Evolutionary conservation across 306 rosid species (phyloP), one percentile per base, ranked within the genome.

Genomic region (Vigna hirtella): DNA sequence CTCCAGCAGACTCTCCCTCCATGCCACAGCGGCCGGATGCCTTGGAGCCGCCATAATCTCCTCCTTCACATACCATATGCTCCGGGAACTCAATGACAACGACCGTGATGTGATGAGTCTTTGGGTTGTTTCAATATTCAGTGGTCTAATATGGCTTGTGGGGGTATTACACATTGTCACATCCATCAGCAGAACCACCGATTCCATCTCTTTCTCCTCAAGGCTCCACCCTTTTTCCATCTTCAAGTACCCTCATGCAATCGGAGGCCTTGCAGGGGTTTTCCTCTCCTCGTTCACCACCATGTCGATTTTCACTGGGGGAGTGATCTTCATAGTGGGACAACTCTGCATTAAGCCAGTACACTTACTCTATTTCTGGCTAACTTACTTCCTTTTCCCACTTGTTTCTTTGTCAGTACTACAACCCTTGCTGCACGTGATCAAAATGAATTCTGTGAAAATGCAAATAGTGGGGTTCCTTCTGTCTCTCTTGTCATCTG

Each of bases 81-180:
- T 94, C 2, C 68, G 82, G 2, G 93, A 84, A 24, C 70, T 84
- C 8, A 66, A 62, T 0, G 84, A 59, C 0, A 70, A 16, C 0
- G 84, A 81, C 6, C 58, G 47, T 0, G 89, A 85, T 47, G 43
- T 90, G 2, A 68, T 86, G 57, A 92, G 93, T 83, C 81, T 94
- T 0, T 94, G 97, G 97, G 81, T 94, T 0, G 97, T 94, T 9
- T 89, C 98, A 10, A 94, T 94, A 82, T 94, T 90, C 84, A 88
- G 96, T 70, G 98, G 97, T 70, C 70, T 94, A 0, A 88, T 66
- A 5, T 94, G 98, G 98, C 85, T 92, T 15, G 83, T 84, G 4
- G 98, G 98, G 2, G 57, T 88, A 0, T 22, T 90, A 0, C 97
- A 94, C 51, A 70, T 84, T 32, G 77, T 87, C 28, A 77, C 89